Percentiles rank a stretch among this genome's conserved stretches.
These are phyloP conservation scores for Sparassis latifolia DNA, from an alignment of 1,284 basidiomycete genomes.

Conservation along the genomic window DNA sequence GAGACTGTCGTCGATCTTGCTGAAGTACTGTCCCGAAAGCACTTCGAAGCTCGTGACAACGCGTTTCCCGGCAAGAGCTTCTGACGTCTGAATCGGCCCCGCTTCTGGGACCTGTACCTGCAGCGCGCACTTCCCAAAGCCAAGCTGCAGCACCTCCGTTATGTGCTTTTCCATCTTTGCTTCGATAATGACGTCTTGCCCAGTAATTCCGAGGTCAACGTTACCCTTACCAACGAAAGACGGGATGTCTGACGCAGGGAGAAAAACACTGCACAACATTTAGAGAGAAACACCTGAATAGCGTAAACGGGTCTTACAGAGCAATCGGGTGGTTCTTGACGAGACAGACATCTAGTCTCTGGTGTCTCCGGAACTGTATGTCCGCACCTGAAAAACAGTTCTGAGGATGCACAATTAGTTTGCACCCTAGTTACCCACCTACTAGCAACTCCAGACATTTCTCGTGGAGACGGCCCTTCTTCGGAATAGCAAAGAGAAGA, in stretches of 20 bases:
- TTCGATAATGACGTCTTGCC: conserved; percentile 96
- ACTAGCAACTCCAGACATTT: conserved; percentile 85
- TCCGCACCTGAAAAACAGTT: conserved; percentile 71
- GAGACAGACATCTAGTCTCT: conserved; percentile 46
- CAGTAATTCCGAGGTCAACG: conserved; percentile 90
- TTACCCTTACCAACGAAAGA: conserved; percentile 98
- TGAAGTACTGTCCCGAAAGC: conserved; percentile 79
- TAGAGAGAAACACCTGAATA: neutral
- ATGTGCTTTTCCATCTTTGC: conserved; percentile 74
- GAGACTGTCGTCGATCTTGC: conserved; percentile 57
- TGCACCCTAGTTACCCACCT: conserved; percentile 46
- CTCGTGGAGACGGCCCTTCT: conserved; percentile 88
- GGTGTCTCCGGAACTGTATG: conserved; percentile 89
- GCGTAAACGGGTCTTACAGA: conserved; percentile 46
- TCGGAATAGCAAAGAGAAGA: conserved; percentile 92
- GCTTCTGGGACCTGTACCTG: conserved; percentile 93
- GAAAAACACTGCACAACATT: conserved; percentile 70
- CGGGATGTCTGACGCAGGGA: conserved; percentile 96
- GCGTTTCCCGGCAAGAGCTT: conserved; percentile 84
- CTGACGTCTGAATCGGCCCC: conserved; percentile 62
- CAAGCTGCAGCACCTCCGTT: conserved; percentile 78
- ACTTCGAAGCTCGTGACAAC: conserved; percentile 95
- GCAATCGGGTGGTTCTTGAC: conserved; percentile 92
- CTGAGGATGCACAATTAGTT: neutral
- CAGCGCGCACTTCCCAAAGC: conserved; percentile 91